Base-by-base conservation (phyloP, 192 early-diverging fungal genomes). In the Irineochytrium annulatum region DNA sequence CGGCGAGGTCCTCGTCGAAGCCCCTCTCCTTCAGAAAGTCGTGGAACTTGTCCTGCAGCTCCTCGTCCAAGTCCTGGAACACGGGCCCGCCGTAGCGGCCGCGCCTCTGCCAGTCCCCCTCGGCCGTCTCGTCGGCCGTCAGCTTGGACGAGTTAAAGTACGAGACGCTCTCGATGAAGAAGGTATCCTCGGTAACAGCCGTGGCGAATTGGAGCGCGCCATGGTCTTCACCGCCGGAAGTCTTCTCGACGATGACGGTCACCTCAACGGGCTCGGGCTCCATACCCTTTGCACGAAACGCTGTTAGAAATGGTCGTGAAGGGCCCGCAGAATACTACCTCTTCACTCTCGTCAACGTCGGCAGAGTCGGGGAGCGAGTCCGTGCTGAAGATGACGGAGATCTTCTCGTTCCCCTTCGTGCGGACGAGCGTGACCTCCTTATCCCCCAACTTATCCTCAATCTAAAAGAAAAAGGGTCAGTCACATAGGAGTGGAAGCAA, bases 391-490 rank as follows among this genome's bases (percentile, higher is more conserved):
- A 84, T 64, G 52, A 92, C 80, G n/a, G 87, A 85, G 71, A 97
- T 91, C 87, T 83, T 87, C 76, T 98, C 95, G 68, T 83, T 89
- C 43, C 92, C 93, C 74, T 93, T 94, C 55, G 84, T 87, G 68
- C 91, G 81, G 17, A 85, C 82, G 63, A 98, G 68, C 28, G 65
- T 60, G 29, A 98, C 89, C 73, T 90, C 86, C 69, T 90, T 90
- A 2, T 77, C 65, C 34, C 91, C 91, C 13, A 76, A 19, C 64
- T 84, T 83, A 68, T 94, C 89, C 60, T 89, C 84, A 74, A 98
- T 80, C 83, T 91, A 63, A 46, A 51, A 5, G n/a, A n/a, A n/a
- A 62, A 27, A 60, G 11, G 8, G 27, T 65, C 32, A 16, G 53
- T 35, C 35, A 34, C 35, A 17, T 32, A 61, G 22, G 51, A 41